Base-by-base conservation (phyloP, 768 basidiomycete species). In the Tylopilus vinaceipallidus region DNA sequence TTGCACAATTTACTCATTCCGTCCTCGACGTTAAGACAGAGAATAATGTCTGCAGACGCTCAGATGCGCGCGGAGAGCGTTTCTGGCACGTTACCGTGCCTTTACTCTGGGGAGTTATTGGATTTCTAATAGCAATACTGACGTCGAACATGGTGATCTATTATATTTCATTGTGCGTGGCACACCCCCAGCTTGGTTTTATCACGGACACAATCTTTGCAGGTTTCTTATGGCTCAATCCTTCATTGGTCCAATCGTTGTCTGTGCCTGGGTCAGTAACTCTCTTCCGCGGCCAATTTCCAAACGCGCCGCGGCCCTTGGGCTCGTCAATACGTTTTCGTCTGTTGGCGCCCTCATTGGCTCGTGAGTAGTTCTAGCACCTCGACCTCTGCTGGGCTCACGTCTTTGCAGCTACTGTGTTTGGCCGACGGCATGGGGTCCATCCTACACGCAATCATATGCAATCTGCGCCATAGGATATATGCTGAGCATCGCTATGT, bases 251-350 rank as follows among this genome's bases (percentile, higher is more conserved):
- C 86, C 83, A 64, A 79, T 89, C 48, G 76, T 77, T 49, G 82
- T 88, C 58, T 70, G 71, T 59, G 66, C 75, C 16, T 77, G 76
- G 80, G 69, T 78, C 41, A 73, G 73, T 44, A 78, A 74, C 54
- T 73, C 75, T 11, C 73, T 95, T 67, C 83, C 88, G 17, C 80
- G 83, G 16, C 82, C 91, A 22, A 77, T 90, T 5, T 81, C 84
- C 17, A 93, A 93, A 67, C 83, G 91, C 6, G 88, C 91, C 8
- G 84, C 91, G 16, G 85, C 84, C 16, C 73, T 95, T 34, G 91
- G 89, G 1, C 67, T 88, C 47, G 80, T 91, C 60, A 91, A 91
- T 64, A 81, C 85, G 27, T 79, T 89, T 60, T 84, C 84, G 11
- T 83, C 89, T 58, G 74, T 88, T 8, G 91, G 91, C 0, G 94